Evolutionary conservation across 2,329 filamentous ascomycete species (phyloP).

Genomic region (Colletotrichum sp.): DNA sequence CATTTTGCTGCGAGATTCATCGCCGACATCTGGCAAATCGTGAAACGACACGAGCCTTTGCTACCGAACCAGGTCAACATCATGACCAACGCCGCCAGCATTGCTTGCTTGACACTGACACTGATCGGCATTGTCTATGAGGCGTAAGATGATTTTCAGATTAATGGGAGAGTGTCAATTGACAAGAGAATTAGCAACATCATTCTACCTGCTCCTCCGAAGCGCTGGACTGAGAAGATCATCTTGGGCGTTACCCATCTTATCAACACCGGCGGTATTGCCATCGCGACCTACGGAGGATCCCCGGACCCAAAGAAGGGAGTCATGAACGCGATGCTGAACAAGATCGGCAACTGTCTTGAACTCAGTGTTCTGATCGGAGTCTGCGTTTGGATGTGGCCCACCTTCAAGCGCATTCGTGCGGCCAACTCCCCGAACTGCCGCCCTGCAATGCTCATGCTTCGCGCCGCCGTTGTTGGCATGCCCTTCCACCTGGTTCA

Average conservation of each 20-base stretch:
- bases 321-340: slow-evolving; percentile 18
- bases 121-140: slow-evolving; percentile 32
- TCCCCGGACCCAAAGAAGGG: slow-evolving; percentile 17
- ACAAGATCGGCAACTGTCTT: slow-evolving; percentile 25
- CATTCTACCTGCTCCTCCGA: slow-evolving; percentile 21
- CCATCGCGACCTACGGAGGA: slow-evolving; percentile 23
- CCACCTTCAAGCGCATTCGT: slow-evolving; percentile 20
- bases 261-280: slow-evolving; percentile 26
- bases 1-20: slow-evolving; percentile 27
- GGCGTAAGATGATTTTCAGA: slow-evolving; percentile 21
- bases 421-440: slow-evolving; percentile 17
- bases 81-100: slow-evolving; percentile 31
- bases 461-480: slow-evolving; percentile 14
- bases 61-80: slow-evolving; percentile 26
- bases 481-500: slow-evolving; percentile 28
- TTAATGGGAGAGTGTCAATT: not conserved
- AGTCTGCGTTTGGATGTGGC: slow-evolving; percentile 26
- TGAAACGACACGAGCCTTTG: slow-evolving; percentile 24
- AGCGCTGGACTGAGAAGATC: slow-evolving; percentile 25
- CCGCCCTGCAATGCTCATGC: slow-evolving; percentile 18
- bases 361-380: slow-evolving; percentile 26
- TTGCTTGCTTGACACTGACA: slow-evolving; percentile 29
- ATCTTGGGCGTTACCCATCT: slow-evolving; percentile 27
- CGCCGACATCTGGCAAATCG: slow-evolving; percentile 28
- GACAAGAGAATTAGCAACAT: slow-evolving; percentile 18